Conservation (phyloP, 495 filamentous ascomycete species). For the Aspergillus mulundensis region DNA sequence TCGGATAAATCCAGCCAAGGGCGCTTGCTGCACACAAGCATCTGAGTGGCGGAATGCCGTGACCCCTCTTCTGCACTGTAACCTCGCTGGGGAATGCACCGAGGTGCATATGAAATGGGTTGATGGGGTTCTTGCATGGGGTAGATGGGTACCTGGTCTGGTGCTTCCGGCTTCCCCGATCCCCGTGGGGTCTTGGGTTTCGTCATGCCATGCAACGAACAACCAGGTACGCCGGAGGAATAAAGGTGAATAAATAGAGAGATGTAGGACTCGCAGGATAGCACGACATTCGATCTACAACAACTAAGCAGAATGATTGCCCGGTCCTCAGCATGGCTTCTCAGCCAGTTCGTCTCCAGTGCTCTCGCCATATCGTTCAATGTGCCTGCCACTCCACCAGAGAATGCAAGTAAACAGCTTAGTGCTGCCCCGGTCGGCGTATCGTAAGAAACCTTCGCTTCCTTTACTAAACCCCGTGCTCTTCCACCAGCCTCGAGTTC, state of each 20-base stretch:
- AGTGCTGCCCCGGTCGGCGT: conserved; percentile 45
- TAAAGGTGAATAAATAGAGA: no score
- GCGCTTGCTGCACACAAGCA: background rate
- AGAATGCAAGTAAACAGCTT: conserved; percentile 7
- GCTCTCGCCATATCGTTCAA: conserved; percentile 2
- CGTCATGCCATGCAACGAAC: background rate
- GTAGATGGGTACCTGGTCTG: background rate
- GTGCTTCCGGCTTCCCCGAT: background rate
- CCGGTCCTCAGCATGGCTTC: background rate
- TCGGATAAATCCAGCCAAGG: background rate
- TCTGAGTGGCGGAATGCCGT: background rate
- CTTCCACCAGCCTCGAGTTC: conserved; percentile 46
- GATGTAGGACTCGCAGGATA: no score
- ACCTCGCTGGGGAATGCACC: background rate
- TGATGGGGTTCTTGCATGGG: no score
- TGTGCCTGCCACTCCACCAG: conserved; percentile 7
- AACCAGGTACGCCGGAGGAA: background rate
- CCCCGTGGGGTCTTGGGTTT: background rate
- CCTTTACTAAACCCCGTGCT: background rate
- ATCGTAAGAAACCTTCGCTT: conserved; percentile 39
- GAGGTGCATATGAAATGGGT: background rate
- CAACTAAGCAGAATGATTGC: background rate
- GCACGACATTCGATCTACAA: no score
- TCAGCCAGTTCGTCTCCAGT: background rate
- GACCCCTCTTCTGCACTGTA: background rate